Conservation (phyloP, 139 green algal genomes). For the Edaphochlamys debaryana region DNA sequence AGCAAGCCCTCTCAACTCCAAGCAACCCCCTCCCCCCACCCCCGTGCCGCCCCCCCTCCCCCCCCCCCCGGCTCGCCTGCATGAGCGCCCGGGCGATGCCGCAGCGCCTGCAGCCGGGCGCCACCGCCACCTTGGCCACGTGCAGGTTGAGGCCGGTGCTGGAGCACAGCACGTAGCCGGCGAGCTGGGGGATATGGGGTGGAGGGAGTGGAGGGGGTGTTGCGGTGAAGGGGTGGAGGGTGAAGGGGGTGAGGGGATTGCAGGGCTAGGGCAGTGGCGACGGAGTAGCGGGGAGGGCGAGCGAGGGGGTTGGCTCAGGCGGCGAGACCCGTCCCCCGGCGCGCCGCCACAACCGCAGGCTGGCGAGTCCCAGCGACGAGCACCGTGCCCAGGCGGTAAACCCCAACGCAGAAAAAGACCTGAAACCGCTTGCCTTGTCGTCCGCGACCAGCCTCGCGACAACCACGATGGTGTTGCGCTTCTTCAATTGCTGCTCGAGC, state of each 20-base stretch:
- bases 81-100: constrained; percentile 18
- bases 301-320: too few relatives aligned
- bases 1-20: too few relatives aligned
- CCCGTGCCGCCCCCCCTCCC: too few relatives aligned
- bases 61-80: too few relatives aligned
- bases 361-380: too few relatives aligned
- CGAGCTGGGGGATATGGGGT: neutral
- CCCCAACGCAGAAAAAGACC: too few relatives aligned
- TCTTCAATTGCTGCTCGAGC: constrained; percentile 1
- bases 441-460: neutral
- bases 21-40: too few relatives aligned
- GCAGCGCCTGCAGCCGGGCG: constrained; percentile 1
- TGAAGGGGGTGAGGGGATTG: neutral
- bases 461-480: neutral
- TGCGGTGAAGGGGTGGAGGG: neutral
- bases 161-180: constrained; percentile 27
- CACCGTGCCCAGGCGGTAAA: too few relatives aligned
- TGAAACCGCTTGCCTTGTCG: neutral
- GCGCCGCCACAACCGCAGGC: too few relatives aligned
- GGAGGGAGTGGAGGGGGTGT: neutral
- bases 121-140: constrained; percentile 32
- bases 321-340: too few relatives aligned
- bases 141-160: constrained; percentile 37
- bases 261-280: too few relatives aligned
- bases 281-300: too few relatives aligned